phyloP scores from a whole-genome alignment of 2,329 filamentous ascomycete species.

The Epicoccum nigrum region DNA sequence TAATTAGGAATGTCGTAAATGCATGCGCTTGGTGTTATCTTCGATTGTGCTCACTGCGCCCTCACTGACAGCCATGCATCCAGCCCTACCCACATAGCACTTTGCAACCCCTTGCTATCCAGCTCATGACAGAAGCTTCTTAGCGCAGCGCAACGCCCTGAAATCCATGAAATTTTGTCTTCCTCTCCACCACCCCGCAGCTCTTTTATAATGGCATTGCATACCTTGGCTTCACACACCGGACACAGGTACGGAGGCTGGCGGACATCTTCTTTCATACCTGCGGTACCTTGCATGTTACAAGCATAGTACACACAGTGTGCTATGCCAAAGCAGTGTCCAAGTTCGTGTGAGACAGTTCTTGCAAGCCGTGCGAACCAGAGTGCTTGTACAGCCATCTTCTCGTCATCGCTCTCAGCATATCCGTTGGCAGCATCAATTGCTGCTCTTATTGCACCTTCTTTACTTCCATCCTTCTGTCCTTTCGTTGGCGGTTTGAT shows the following conservation, averaged over 20 bases:
- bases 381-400: slow-evolving; percentile 38
- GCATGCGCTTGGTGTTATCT: too few relatives aligned
- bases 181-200: slow-evolving; percentile 27
- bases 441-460: slow-evolving; percentile 21
- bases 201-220: slow-evolving; percentile 26
- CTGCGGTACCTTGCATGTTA: slow-evolving; percentile 66
- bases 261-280: slow-evolving; percentile 63
- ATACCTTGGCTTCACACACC: slow-evolving; percentile 63
- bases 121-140: slow-evolving; percentile 52
- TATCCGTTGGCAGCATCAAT: slow-evolving; percentile 16
- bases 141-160: slow-evolving; percentile 51
- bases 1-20: too few relatives aligned
- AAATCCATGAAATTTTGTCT: slow-evolving; percentile 23
- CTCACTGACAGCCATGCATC: slow-evolving; percentile 21
- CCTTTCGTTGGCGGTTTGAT: slow-evolving; percentile 14
- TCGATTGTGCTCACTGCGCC: neutral
- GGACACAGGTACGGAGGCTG: slow-evolving; percentile 70
- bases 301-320: slow-evolving; percentile 72
- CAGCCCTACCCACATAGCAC: slow-evolving; percentile 25
- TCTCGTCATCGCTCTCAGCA: neutral
- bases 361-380: slow-evolving; percentile 64
- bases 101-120: slow-evolving; percentile 39
- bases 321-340: slow-evolving; percentile 69
- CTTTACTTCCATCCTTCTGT: slow-evolving; percentile 18
- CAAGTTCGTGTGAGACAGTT: slow-evolving; percentile 67